Conservation (phyloP, 768 basidiomycete species). For the Pleurotus tuber-regium region DNA sequence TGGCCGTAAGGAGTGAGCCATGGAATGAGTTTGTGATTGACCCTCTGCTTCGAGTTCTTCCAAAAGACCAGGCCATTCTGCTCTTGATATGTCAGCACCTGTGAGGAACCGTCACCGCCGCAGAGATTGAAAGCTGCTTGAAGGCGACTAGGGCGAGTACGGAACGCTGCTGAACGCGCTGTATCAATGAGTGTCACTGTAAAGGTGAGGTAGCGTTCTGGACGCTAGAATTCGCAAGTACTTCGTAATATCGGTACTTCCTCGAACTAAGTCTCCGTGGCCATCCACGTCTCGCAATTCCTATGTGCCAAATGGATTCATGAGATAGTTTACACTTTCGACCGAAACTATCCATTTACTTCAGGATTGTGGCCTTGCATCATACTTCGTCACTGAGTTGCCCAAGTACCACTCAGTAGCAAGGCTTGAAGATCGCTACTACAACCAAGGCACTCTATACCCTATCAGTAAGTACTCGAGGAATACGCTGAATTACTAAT, state of each 20-base stretch:
- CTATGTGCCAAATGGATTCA: slow-evolving; percentile 38
- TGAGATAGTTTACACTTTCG: background rate
- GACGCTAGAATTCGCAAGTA: slow-evolving; percentile 17
- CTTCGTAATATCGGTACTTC: slow-evolving; percentile 52
- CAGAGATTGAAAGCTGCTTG: slow-evolving; percentile 88
- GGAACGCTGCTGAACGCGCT: slow-evolving; percentile 80
- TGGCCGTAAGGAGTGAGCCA: background rate
- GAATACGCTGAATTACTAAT: too few species aligned
- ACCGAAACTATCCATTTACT: slow-evolving; percentile 52
- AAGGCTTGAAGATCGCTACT: too few species aligned
- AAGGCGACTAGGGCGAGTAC: slow-evolving; percentile 83
- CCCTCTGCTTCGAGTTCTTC: slow-evolving; percentile 63
- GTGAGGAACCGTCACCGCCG: slow-evolving; percentile 93
- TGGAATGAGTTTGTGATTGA: slow-evolving; percentile 22
- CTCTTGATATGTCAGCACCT: slow-evolving; percentile 90
- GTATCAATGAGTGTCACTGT: slow-evolving; percentile 82
- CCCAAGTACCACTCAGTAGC: too few species aligned
- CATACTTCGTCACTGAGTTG: too few species aligned
- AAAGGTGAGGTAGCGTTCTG: slow-evolving; percentile 21
- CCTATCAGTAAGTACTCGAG: too few species aligned
- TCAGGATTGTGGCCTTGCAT: slow-evolving; percentile 86
- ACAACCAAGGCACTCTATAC: too few species aligned
- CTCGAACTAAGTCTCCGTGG: slow-evolving; percentile 95
- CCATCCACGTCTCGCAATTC: slow-evolving; percentile 97
- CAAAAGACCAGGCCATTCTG: slow-evolving; percentile 92